Evolutionary conservation across 257 asterid genomes (phyloP), one percentile per base, ranked within the genome.

Genomic region (Salvia hispanica): DNA sequence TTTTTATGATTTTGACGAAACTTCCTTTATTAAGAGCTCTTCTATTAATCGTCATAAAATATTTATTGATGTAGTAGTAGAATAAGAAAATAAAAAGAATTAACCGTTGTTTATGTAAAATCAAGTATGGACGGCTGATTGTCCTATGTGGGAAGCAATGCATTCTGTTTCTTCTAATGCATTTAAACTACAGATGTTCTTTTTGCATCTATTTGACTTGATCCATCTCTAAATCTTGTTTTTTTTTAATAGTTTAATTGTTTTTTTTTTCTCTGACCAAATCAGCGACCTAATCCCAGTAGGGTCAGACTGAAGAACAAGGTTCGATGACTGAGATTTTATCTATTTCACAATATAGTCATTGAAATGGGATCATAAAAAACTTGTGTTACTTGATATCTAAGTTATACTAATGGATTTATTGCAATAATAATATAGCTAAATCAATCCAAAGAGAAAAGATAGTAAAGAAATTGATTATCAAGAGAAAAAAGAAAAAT

Each of bases 291-390:
- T 28, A 43, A 44, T 55, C 7, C 39, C 8, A 37, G 18, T 6
- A 9, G 63, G 63, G 63, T 53, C 43, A 13, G 45, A 53, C 72
- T 8, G 3, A 37, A 36, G 3, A 37, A 36, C 47, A 42, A 7
- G 55, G 64, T 54, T 48, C 72, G 25, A 40, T 55, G 47, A 43
- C 54, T 42, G 55, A 36, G 33, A 25, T 67, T 11, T 67, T 13
- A 53, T 52, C 52, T n/a, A 48, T 9, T 16, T 16, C 4, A 46
- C 33, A 14, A 5, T 34, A 58, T 34, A 58, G 36, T n/a, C 6
- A n/a, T 39, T n/a, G 9, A 58, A 58, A 2, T 58, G 64, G 28
- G 33, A 58, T 36, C 10, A 4, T 28, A 53, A 6, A 6, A 0
- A 12, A 33, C 14, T 28, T 55, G 16, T 1, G 7, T 54, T 54